Evolutionary conservation across 129 eudicot genomes (phyloP).

Genomic region (Escallonia herrerae): DNA sequence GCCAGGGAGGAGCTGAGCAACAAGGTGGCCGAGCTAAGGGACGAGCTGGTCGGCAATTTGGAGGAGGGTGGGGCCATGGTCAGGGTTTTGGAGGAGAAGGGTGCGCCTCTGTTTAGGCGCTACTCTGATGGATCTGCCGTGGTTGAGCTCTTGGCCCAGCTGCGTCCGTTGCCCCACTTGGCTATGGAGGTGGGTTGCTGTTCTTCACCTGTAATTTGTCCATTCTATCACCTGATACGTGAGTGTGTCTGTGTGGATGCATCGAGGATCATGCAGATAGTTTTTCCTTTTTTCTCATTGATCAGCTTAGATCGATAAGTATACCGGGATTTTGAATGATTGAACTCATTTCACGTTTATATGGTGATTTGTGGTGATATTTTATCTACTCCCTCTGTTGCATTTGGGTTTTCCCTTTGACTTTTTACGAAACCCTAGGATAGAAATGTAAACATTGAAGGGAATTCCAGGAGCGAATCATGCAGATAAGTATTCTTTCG

Average conservation of each 20-base stretch:
- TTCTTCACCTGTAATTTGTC: background rate
- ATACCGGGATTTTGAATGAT: no score
- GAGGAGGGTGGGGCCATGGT: constrained; percentile 23
- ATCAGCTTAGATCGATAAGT: no score
- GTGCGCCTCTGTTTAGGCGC: constrained; percentile 39
- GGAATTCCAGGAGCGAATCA: no score
- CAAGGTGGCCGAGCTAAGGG: constrained; percentile 37
- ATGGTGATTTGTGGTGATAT: no score
- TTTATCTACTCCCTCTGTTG: no score
- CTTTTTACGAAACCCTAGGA: no score
- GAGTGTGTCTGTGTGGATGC: background rate
- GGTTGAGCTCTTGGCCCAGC: constrained; percentile 49
- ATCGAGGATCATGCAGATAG: no score
- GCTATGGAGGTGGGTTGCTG: constrained; percentile 47
- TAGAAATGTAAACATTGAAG: no score
- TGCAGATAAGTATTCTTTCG: no score
- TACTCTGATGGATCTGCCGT: constrained; percentile 57
- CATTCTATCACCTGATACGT: background rate
- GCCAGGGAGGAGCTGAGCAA: constrained; percentile 25
- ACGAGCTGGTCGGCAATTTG: constrained; percentile 29
- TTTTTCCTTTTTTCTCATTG: no score
- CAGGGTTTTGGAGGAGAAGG: constrained; percentile 56
- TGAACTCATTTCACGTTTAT: no score
- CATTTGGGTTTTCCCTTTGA: no score
- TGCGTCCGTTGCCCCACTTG: constrained; percentile 29